phyloP scores from a whole-genome alignment of 2,329 filamentous ascomycete genomes.

The Lasiodiplodia sp. region DNA sequence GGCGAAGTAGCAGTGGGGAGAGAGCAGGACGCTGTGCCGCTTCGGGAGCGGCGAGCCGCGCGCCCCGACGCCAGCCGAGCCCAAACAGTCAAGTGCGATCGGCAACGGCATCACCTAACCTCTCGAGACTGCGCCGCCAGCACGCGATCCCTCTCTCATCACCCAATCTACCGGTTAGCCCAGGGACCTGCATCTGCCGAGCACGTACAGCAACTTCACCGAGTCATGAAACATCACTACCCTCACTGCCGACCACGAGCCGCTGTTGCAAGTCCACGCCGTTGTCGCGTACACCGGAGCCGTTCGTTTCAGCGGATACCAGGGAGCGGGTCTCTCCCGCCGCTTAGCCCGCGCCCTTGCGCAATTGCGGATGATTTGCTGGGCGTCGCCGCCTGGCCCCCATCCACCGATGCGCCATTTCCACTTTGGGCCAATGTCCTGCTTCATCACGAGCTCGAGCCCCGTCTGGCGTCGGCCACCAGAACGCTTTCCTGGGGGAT shows the following conservation, averaged over 20 bases:
- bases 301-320: not conserved
- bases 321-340: not conserved
- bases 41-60: not conserved
- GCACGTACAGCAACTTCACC: not conserved
- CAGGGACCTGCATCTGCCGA: not conserved
- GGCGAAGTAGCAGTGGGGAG: conserved; percentile 7
- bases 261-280: not conserved
- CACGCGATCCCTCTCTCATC: not conserved
- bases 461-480: not conserved
- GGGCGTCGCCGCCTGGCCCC: conserved; percentile 6
- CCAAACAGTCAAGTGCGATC: conserved; percentile 2
- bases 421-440: not conserved
- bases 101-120: not conserved
- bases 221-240: conserved; percentile 6
- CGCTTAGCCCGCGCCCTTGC: not conserved
- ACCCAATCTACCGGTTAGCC: not conserved
- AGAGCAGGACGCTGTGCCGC: conserved; percentile 10
- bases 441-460: conserved; percentile 18
- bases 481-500: conserved; percentile 1
- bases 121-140: conserved; percentile 9
- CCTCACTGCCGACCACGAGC: not conserved
- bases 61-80: conserved; percentile 11
- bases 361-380: conserved; percentile 15
- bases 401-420: not conserved
- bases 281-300: not conserved